A percentile compares a stretch with the other conserved stretches of the same genome.
Conservation (phyloP, 495 filamentous ascomycete species). For the Penicillium ochrochloron region DNA sequence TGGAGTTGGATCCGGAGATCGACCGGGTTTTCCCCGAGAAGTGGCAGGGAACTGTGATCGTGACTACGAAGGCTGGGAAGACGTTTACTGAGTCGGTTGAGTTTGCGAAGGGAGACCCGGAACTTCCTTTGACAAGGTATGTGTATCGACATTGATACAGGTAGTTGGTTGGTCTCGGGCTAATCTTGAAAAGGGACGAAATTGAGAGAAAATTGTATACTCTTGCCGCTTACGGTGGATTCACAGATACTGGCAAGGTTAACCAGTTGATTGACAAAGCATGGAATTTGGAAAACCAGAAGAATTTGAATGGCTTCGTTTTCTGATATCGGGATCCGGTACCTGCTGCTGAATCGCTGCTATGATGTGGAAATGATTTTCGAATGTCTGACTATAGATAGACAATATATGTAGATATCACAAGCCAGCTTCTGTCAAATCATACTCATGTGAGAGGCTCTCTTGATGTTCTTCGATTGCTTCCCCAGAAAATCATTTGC, state of each 20-base stretch:
- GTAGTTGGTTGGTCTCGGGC: not conserved
- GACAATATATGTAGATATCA: not conserved
- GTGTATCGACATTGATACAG: not conserved
- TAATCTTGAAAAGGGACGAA: conserved; percentile 29
- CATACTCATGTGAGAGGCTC: not conserved
- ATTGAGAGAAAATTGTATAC: conserved; percentile 33
- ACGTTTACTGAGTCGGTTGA: conserved; percentile 31
- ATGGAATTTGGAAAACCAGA: conserved; percentile 37
- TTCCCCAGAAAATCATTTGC: not conserved
- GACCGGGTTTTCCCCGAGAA: conserved; percentile 36
- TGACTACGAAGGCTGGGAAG: conserved; percentile 35
- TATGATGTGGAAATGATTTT: not conserved
- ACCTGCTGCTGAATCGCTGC: not conserved
- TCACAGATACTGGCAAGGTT: conserved; percentile 27
- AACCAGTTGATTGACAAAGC: conserved; percentile 30
- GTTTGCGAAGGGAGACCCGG: conserved; percentile 42
- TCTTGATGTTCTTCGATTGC: too few relatives aligned
- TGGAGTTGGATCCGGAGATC: conserved; percentile 37
- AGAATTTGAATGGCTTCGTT: conserved; percentile 29
- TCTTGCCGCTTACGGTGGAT: conserved; percentile 35
- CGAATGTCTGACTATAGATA: not conserved
- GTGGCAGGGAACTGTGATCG: conserved; percentile 41
- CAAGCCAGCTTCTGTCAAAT: not conserved
- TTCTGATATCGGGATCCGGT: conserved; percentile 3
- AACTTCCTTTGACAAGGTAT: conserved; percentile 39